Evolutionary conservation across 2,329 filamentous ascomycete species (phyloP).

Genomic region (Magnaporthiopsis poae): DNA sequence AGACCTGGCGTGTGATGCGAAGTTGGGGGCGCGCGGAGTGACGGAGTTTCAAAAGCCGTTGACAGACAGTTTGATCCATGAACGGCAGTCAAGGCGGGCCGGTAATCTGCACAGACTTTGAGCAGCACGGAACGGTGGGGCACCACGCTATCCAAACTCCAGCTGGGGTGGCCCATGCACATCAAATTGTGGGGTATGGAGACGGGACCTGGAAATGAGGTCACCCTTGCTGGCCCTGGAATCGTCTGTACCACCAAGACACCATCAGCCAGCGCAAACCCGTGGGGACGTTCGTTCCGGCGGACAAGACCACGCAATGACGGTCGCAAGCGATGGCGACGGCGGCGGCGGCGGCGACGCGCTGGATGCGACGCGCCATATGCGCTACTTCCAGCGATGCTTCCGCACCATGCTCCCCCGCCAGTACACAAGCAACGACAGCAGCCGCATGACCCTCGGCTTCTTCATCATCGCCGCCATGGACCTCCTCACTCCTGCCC

Average conservation of each 20-base stretch:
- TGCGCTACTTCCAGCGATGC: constrained; percentile 89
- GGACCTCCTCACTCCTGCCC: constrained; percentile 63
- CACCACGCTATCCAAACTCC: too few relatives aligned
- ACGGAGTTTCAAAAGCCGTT: too few relatives aligned
- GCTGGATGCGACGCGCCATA: constrained; percentile 57
- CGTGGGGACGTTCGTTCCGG: background rate
- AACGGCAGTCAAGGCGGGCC: too few relatives aligned
- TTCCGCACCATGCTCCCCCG: constrained; percentile 70
- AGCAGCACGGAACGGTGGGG: too few relatives aligned
- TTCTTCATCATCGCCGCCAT: constrained; percentile 83
- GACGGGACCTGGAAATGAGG: too few relatives aligned
- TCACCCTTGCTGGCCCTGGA: too few relatives aligned
- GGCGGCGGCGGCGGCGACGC: too few relatives aligned
- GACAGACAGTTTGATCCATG: too few relatives aligned
- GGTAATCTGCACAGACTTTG: too few relatives aligned
- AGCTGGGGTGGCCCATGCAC: too few relatives aligned
- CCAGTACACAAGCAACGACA: constrained; percentile 79
- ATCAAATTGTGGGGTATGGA: too few relatives aligned
- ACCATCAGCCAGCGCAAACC: background rate
- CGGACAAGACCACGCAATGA: background rate
- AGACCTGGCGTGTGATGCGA: background rate
- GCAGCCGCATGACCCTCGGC: constrained; percentile 77
- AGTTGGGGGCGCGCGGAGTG: background rate
- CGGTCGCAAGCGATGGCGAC: background rate
- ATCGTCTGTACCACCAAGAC: background rate